Evolutionary conservation across 2,329 filamentous ascomycete species (phyloP), one percentile per base, ranked within the genome.

Genomic region (Lachnellula cervina): DNA sequence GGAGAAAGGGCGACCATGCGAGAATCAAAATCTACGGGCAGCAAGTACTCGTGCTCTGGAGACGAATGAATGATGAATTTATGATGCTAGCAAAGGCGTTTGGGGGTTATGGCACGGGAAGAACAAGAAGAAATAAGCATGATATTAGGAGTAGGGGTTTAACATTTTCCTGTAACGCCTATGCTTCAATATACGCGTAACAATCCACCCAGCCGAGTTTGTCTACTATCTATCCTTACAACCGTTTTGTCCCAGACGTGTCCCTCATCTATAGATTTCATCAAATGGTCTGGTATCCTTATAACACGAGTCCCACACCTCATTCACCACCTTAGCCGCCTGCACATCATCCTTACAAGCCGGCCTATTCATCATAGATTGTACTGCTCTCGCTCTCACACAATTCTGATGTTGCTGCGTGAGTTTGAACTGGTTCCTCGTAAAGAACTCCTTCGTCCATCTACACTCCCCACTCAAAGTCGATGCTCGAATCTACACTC

Each of bases 261-360:
- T 55, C 60, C 38, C 47, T 76, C 71, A 93, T 71, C 90, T 86
- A 72, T 96, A 99, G 52, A 99, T 91, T 71, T 97, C 93, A 71
- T 97, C 91, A 73, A 99, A 99, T 2, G 94, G 94, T 68, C 94
- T 80, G 4, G 93, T 97, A 73, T 99, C 94, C 51, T 83, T 77
- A 71, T 96, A 99, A 72, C 94, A 99, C 66, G 91, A 97, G 64
- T 96, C 92, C 90, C 93, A 99, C n/a, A 99, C 94, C 73, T 96
- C 87, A 73, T 97, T 94, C 56, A 99, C 90, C 25, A 95, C 86
- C 74, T 88, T 90, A 51, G 84, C 82, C 4, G 94, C 94, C 64
- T 97, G 89, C 14, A 86, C 84, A 66, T 96, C 86, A 72, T 96
- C 89, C 71, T 89, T 89, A 69, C 92, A 94, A 47, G 80, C 79